Evolutionary conservation across 352 stramenopile genomes (phyloP), one percentile per base, ranked within the genome.

Genomic region (Porosira glacialis): DNA sequence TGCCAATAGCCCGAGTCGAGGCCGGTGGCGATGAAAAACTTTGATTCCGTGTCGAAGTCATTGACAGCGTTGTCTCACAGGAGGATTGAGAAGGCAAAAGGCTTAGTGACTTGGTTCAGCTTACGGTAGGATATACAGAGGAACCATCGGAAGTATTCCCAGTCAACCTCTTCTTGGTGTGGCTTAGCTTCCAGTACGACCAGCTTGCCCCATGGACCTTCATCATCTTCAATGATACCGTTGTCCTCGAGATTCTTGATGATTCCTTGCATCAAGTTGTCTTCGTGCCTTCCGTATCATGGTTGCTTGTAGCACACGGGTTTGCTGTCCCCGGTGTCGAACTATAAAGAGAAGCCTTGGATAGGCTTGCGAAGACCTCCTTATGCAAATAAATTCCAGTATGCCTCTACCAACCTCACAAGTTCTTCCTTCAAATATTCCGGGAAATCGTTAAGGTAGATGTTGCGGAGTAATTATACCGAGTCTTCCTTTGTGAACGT

Each of bases 51-150:
- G n/a, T 61, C 69, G 5, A 11, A n/a, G 15, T 41, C 17, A 19
- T 11, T 28, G n/a, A 80, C 59, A 1, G 59, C 65, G 21, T 22
- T 39, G 28, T 76, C 44, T 30, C 71, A 80, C 0, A 52, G 31
- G 15, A 59, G 52, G n/a, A 80, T 73, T 0, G 71, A 59, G 24
- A 61, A 72, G n/a, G 58, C 43, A 31, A 76, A 48, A 1, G 68
- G 19, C 7, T 31, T 21, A 1, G 70, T 80, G 8, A 80, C 52
- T 1, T 13, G 0, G 27, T 80, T 80, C 0, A 80, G 47, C 0
- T 48, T 15, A 21, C 71, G 48, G 31, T 80, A 80, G 27, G 60
- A 76, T 1, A 80, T 48, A 50, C 71, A 80, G 26, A 80, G 70
- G 8, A 64, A 41, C 71, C 71, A 80, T 31, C 72, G 43, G 35